These are phyloP conservation scores for Hypoxylon sp. DNA, from an alignment of 2,329 filamentous ascomycete genomes.

Conservation along the genomic window DNA sequence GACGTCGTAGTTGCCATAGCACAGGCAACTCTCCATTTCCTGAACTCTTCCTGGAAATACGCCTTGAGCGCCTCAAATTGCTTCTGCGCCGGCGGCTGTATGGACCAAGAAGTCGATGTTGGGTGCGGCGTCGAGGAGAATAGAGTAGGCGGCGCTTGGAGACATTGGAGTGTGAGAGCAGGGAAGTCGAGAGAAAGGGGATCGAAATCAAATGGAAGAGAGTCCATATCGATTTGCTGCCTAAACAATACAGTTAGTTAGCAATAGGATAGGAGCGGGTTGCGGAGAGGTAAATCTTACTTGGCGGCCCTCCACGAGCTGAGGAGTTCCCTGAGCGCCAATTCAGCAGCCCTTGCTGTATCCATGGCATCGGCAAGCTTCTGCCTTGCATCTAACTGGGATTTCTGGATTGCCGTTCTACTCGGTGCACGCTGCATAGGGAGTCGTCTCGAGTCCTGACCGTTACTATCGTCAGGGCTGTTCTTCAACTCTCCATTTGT, in stretches of 20 bases:
- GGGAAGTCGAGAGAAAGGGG: conserved; percentile 88
- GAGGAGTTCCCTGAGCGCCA: conserved; percentile 86
- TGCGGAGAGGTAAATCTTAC: conserved; percentile 55
- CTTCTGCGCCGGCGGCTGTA: conserved; percentile 77
- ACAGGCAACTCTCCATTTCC: conserved; percentile 70
- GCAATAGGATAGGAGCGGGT: conserved; percentile 25
- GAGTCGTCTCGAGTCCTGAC: conserved; percentile 55
- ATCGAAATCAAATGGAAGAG: conserved; percentile 81
- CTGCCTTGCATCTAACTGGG: conserved; percentile 73
- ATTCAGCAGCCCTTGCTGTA: conserved; percentile 83
- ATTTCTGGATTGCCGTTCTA: conserved; percentile 65
- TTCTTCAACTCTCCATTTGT: conserved; percentile 60
- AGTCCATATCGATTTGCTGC: conserved; percentile 66
- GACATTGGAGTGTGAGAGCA: conserved; percentile 82
- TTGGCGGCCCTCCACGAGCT: conserved; percentile 85
- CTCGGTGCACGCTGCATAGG: conserved; percentile 58
- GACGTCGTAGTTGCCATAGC: conserved; percentile 63
- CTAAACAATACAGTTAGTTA: conserved; percentile 52
- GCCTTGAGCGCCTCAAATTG: conserved; percentile 79
- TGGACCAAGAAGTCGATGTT: conserved; percentile 83
- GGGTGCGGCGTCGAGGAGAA: conserved; percentile 85
- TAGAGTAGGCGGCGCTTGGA: conserved; percentile 83
- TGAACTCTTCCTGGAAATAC: conserved; percentile 76
- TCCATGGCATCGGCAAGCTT: conserved; percentile 78
- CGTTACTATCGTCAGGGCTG: conserved; percentile 52